Percentiles rank a stretch among this genome's conserved stretches.
phyloP scores from a whole-genome alignment of 768 basidiomycete genomes.

The Mycena crocata region DNA sequence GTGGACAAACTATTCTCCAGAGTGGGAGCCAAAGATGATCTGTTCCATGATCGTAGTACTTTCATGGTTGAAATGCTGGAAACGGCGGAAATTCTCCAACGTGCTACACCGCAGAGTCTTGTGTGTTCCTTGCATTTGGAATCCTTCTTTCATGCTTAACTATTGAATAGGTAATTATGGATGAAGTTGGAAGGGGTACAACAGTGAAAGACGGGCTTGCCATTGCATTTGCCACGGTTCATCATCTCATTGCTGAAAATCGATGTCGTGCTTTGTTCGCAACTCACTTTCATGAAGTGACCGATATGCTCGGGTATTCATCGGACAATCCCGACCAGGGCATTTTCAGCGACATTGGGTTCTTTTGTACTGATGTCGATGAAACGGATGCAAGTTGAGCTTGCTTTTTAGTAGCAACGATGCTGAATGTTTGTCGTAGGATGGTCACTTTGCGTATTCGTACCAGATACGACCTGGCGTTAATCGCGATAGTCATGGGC shows the following conservation, averaged over 20 bases:
- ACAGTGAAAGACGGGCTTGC: conserved; percentile 93
- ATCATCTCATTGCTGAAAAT: conserved; percentile 80
- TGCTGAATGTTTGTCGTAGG: conserved; percentile 54
- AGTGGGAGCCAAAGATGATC: conserved; percentile 94
- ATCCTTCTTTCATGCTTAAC: conserved; percentile 1
- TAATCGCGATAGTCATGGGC: conserved; percentile 90
- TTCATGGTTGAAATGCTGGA: conserved; percentile 99
- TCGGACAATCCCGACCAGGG: conserved; percentile 55
- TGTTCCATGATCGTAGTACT: conserved; percentile 93
- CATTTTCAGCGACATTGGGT: conserved; percentile 72
- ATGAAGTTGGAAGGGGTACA: conserved; percentile 98
- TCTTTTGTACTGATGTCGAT: conserved; percentile 91
- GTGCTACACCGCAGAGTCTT: conserved; percentile 86
- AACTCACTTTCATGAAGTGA: conserved; percentile 97
- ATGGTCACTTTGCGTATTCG: conserved; percentile 84
- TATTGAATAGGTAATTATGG: conserved; percentile 89
- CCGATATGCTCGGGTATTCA: conserved; percentile 80
- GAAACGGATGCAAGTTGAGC: conserved; percentile 73
- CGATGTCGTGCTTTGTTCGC: conserved; percentile 91
- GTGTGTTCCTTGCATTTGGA: conserved; percentile 54
- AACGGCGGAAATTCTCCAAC: conserved; percentile 88
- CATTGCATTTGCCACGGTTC: conserved; percentile 91
- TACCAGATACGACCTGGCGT: conserved; percentile 86
- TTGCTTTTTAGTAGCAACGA: not conserved
- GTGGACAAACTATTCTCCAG: conserved; percentile 95